A percentile compares a stretch with the other conserved stretches of the same genome.
phyloP scores from a whole-genome alignment of 495 filamentous ascomycete genomes.

The Lepraria neglecta region DNA sequence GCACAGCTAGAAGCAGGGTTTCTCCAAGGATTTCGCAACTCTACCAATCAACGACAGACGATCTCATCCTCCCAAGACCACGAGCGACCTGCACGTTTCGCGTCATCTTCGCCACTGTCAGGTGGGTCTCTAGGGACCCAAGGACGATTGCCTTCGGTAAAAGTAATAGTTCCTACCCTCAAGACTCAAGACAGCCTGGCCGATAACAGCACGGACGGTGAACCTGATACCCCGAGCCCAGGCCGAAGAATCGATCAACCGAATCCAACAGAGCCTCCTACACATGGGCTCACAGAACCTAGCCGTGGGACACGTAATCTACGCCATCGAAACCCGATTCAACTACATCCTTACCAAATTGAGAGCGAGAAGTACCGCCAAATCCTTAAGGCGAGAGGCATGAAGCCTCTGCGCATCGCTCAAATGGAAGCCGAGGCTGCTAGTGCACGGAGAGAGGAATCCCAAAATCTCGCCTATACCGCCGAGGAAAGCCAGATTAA shows the following conservation, averaged over 20 bases:
- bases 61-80: not conserved
- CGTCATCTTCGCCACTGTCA: slow-evolving; percentile 5
- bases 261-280: not conserved
- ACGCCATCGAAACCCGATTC: slow-evolving; percentile 65
- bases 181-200: not conserved
- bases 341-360: slow-evolving; percentile 64
- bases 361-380: slow-evolving; percentile 61
- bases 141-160: not conserved
- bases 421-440: slow-evolving; percentile 27
- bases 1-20: not conserved
- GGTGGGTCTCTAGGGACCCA: not conserved
- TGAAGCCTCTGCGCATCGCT: slow-evolving; percentile 55
- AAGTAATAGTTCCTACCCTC: not conserved
- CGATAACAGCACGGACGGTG: not conserved
- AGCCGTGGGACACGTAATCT: slow-evolving; percentile 35
- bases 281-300: not conserved
- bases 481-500: slow-evolving; percentile 14
- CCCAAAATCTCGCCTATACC: slow-evolving; percentile 41
- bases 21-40: not conserved
- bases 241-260: not conserved
- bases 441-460: slow-evolving; percentile 37
- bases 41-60: not conserved
- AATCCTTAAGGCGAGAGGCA: slow-evolving; percentile 53
- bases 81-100: not conserved
- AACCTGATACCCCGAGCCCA: not conserved